Evolutionary conservation across 306 rosid species (phyloP).

Genomic region (Abrus pulchellus): DNA sequence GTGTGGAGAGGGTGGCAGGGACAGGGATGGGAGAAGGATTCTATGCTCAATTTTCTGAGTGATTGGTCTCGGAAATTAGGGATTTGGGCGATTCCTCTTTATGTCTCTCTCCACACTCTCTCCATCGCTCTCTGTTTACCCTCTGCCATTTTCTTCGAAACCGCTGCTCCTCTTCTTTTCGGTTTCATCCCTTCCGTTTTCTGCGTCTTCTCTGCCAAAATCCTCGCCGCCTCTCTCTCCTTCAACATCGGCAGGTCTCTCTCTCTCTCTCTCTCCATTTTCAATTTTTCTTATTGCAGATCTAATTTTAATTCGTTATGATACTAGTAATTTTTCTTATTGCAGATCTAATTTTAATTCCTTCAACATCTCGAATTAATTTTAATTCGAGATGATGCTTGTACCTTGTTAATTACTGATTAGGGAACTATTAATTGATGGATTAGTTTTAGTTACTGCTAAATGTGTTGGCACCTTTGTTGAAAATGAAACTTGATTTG

Average conservation of each 20-base stretch:
- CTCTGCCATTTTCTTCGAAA: slow-evolving; percentile 83
- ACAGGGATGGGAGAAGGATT: slow-evolving; percentile 68
- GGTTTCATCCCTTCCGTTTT: slow-evolving; percentile 80
- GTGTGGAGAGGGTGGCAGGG: slow-evolving; percentile 45
- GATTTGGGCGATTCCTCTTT: slow-evolving; percentile 88
- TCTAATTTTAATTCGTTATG: no score
- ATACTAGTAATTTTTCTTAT: not conserved
- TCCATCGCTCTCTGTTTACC: slow-evolving; percentile 87
- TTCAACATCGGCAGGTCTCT: slow-evolving; percentile 85
- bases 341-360: no score
- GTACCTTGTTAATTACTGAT: not conserved
- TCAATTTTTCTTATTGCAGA: not conserved
- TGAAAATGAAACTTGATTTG: slow-evolving; percentile 7
- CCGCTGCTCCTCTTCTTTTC: slow-evolving; percentile 82
- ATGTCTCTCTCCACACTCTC: slow-evolving; percentile 73
- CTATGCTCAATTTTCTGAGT: slow-evolving; percentile 46
- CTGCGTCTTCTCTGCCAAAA: slow-evolving; percentile 89
- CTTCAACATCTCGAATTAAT: no score
- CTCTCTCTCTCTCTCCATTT: not conserved
- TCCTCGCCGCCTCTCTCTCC: slow-evolving; percentile 90
- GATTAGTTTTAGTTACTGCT: not conserved
- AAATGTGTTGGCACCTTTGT: not conserved
- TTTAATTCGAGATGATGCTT: no score
- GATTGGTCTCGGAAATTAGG: slow-evolving; percentile 75
- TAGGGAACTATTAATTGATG: not conserved